Evolutionary conservation across 2,329 filamentous ascomycete genomes (phyloP).

Genomic region (Apiospora koreana): DNA sequence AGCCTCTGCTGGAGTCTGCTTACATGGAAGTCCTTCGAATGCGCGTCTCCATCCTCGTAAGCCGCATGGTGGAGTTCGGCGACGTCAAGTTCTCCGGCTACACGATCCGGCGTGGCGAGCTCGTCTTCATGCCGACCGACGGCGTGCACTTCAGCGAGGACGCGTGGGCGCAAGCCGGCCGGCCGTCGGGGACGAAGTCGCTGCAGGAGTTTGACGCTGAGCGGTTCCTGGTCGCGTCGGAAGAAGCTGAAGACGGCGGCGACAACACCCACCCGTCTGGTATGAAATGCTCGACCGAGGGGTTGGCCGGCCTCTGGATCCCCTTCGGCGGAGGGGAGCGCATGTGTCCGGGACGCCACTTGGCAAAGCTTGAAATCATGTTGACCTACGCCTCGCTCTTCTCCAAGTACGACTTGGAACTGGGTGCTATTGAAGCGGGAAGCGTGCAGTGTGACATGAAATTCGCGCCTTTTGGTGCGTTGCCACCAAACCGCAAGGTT

Average conservation of each 20-base stretch:
- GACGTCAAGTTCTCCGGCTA: constrained; percentile 15
- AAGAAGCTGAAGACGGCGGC: background rate
- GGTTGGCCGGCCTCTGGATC: constrained; percentile 17
- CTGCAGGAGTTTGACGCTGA: constrained; percentile 18
- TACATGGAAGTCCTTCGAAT: constrained; percentile 22
- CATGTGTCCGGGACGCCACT: constrained; percentile 22
- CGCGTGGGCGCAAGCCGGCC: constrained; percentile 11
- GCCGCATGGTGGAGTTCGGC: constrained; percentile 16
- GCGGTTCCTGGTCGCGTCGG: constrained; percentile 16
- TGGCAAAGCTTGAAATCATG: constrained; percentile 17
- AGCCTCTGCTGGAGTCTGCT: constrained; percentile 19
- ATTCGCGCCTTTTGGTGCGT: background rate
- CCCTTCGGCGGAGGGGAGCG: constrained; percentile 21
- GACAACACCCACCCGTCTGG: background rate
- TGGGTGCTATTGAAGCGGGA: background rate
- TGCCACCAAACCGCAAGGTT: background rate
- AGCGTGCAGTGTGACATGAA: background rate
- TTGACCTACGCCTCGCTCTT: background rate
- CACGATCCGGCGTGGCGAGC: constrained; percentile 13
- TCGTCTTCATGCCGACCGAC: constrained; percentile 14
- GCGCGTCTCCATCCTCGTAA: constrained; percentile 16
- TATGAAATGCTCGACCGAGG: constrained; percentile 13
- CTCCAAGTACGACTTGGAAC: background rate
- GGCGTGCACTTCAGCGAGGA: constrained; percentile 13
- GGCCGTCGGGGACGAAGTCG: constrained; percentile 9